These are phyloP conservation scores for Globisporangium acanthophoron DNA, from an alignment of 352 stramenopile species.

Conservation along the genomic window DNA sequence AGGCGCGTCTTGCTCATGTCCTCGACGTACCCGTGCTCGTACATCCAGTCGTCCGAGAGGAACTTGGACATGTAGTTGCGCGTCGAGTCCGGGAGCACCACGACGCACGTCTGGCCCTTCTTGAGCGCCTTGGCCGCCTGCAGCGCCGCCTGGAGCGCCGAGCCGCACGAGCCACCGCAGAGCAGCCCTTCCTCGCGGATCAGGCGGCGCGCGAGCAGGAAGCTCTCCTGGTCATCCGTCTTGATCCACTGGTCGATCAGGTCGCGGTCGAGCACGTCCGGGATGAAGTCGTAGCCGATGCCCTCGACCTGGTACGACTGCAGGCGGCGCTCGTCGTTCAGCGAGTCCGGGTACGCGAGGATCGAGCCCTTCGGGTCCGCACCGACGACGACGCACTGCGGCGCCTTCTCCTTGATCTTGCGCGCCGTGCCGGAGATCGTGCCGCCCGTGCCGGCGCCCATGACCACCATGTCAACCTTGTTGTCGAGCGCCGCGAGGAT, in stretches of 20 bases:
- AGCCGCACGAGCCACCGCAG: slow-evolving; percentile 90
- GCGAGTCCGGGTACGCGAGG: slow-evolving; percentile 82
- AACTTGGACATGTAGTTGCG: slow-evolving; percentile 99
- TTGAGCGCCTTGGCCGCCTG: slow-evolving; percentile 71
- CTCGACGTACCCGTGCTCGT: slow-evolving; percentile 64
- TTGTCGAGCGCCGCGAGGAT: slow-evolving; percentile 90
- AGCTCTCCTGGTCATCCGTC: slow-evolving; percentile 91
- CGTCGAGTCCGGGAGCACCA: slow-evolving; percentile 93
- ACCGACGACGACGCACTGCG: slow-evolving; percentile 79
- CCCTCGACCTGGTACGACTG: slow-evolving; percentile 92
- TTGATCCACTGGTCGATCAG: slow-evolving; percentile 95
- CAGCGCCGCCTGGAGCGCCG: slow-evolving; percentile 81
- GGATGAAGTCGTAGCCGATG: slow-evolving; percentile 97
- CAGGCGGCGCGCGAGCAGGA: slow-evolving; percentile 91
- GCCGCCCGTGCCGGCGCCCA: slow-evolving; percentile 92
- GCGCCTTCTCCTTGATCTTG: slow-evolving; percentile 92
- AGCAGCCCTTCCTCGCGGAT: slow-evolving; percentile 95
- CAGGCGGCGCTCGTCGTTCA: slow-evolving; percentile 91
- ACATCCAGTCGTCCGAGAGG: slow-evolving; percentile 94
- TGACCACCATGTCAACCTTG: slow-evolving; percentile 94
- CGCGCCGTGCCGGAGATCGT: slow-evolving; percentile 93
- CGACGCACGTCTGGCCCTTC: slow-evolving; percentile 89
- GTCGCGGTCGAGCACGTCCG: slow-evolving; percentile 88
- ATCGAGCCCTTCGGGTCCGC: slow-evolving; percentile 92
- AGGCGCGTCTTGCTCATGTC: slow-evolving; percentile 63